Percentiles rank a stretch among this genome's conserved stretches.
Evolutionary conservation across 2,329 filamentous ascomycete genomes (phyloP).

Genomic region (Alternaria burnsii): DNA sequence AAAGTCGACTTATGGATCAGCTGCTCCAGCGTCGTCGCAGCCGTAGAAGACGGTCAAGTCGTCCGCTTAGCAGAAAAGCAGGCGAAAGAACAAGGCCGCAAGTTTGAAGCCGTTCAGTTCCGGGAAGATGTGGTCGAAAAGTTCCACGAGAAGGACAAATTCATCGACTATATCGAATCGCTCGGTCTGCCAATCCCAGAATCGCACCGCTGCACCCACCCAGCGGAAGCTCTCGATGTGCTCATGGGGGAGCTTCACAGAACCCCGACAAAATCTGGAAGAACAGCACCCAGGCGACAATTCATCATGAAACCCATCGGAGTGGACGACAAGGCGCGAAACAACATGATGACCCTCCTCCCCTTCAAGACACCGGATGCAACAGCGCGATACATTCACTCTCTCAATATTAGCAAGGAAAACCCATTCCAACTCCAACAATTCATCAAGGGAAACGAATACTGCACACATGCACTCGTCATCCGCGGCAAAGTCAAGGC

Average conservation of each 20-base stretch:
- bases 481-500: constrained; percentile 70
- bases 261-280: constrained; percentile 13
- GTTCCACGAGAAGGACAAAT: constrained; percentile 72
- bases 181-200: constrained; percentile 54
- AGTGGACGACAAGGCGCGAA: constrained; percentile 67
- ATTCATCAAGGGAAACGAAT: constrained; percentile 70
- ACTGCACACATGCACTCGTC: constrained; percentile 75
- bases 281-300: constrained; percentile 47
- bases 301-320: constrained; percentile 75
- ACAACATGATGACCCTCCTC: constrained; percentile 69
- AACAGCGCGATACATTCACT: constrained; percentile 64
- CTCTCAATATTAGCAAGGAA: constrained; percentile 63
- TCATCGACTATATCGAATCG: constrained; percentile 65
- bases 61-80: constrained; percentile 62
- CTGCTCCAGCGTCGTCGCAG: constrained; percentile 73
- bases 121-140: constrained; percentile 63
- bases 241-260: constrained; percentile 48
- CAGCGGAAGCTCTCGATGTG: constrained; percentile 62
- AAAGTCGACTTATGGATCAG: constrained; percentile 76
- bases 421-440: constrained; percentile 75
- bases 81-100: constrained; percentile 54
- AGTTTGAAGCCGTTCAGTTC: constrained; percentile 71
- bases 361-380: constrained; percentile 63
- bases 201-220: constrained; percentile 61
- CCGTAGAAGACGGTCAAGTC: constrained; percentile 71